Base-by-base conservation (phyloP, 495 filamentous ascomycete species). In the Tuber magnatum region DNA sequence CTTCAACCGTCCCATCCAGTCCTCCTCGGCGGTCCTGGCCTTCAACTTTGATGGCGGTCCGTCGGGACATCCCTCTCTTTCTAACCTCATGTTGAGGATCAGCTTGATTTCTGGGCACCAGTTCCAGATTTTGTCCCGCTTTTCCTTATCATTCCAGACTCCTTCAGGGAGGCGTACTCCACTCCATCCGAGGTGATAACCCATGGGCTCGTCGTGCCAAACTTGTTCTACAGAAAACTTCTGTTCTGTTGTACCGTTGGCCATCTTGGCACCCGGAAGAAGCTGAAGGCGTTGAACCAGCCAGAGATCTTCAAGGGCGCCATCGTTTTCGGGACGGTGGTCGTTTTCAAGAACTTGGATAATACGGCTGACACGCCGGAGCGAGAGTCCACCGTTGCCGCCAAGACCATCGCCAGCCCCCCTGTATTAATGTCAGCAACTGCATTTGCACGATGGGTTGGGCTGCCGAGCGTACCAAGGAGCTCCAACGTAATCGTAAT, bases 51-150 rank as follows among this genome's bases (percentile, higher is more conserved):
- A 35, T 6, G 28, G 28, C 14, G 16, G 28, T 18, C 56, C 82
- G 8, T 80, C 84, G 2, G 68, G 70, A 74, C 86, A 87, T 38
- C 85, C 81, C 78, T 86, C 85, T 39, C 82, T 78, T 79, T 86
- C 85, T 6, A 88, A 77, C 77, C 84, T 86, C 86, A 88, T 88
- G 24, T 80, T 80, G 65, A 88, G 73, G 51, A 84, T 86, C 85
- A 88, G 85, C 82, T 87, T 87, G 38, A 88, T 83, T 76, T 88
- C 86, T 7, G 86, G 86, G 68, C 86, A 88, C 78, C 87, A 87
- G 22, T 83, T 82, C 86, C 85, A 87, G 24, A 87, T 85, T 48
- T 85, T 84, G 69, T 85, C 83, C 32, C 86, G 77, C 80, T 83
- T 73, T 73, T 80, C 74, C 0, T 83, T 83, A 24, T 81, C 83